Percentiles rank a stretch among this genome's conserved stretches.
phyloP scores from a whole-genome alignment of 805 yeast genomes.

The Suhomyces canberraensis region DNA sequence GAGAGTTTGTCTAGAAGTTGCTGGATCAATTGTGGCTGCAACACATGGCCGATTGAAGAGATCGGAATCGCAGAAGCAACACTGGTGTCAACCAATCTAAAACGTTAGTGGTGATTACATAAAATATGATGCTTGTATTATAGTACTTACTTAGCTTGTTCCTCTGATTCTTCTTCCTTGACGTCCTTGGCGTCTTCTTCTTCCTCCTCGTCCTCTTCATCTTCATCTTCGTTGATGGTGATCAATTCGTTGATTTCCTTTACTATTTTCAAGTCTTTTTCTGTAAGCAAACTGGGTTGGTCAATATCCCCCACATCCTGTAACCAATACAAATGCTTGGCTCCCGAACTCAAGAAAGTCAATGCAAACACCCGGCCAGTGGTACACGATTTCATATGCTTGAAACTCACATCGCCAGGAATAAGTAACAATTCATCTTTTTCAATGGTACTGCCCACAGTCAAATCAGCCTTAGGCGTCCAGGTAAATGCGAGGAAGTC shows the following conservation, averaged over 20 bases:
- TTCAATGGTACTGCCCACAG: slow-evolving; percentile 37
- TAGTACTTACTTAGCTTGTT: slow-evolving; percentile 18
- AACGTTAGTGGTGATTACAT: not conserved
- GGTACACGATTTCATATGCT: slow-evolving; percentile 61
- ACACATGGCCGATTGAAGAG: slow-evolving; percentile 29
- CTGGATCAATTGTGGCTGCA: slow-evolving; percentile 29
- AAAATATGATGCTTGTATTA: not conserved
- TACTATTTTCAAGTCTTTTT: slow-evolving; percentile 51
- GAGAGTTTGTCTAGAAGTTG: slow-evolving; percentile 29
- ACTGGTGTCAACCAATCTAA: too few species aligned
- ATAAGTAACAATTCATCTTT: slow-evolving; percentile 67
- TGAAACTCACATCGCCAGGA: slow-evolving; percentile 84
- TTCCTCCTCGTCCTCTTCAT: slow-evolving; percentile 24
- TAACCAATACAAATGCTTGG: slow-evolving; percentile 65
- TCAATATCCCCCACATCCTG: slow-evolving; percentile 72
- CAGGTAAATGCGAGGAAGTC: slow-evolving; percentile 68
- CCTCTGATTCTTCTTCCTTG: too few species aligned
- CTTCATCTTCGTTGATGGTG: slow-evolving; percentile 37
- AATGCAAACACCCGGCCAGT: slow-evolving; percentile 77
- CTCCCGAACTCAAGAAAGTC: slow-evolving; percentile 61
- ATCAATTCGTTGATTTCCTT: slow-evolving; percentile 48
- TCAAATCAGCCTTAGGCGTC: slow-evolving; percentile 59
- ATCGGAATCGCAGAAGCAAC: slow-evolving; percentile 29
- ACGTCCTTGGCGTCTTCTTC: slow-evolving; percentile 10
- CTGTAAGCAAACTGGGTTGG: slow-evolving; percentile 52